Evolutionary conservation across 176 grass and related monocot species (phyloP).

Genomic region (Poa pratensis): DNA sequence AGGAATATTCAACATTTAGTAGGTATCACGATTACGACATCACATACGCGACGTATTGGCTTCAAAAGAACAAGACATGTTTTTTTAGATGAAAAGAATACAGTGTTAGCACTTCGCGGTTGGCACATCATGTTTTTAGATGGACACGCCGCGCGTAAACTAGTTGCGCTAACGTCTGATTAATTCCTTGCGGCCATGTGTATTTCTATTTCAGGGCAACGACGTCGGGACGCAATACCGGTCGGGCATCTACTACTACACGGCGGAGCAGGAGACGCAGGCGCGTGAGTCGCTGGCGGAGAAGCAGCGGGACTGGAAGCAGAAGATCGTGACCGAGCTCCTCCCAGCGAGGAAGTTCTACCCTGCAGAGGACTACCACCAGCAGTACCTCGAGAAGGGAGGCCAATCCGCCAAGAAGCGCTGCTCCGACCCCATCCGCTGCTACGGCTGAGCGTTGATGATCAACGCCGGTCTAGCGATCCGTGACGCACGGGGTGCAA

Average conservation of each 20-base stretch:
- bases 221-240: slow-evolving; percentile 94
- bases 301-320: slow-evolving; percentile 66
- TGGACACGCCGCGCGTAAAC: neutral
- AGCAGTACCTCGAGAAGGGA: slow-evolving; percentile 91
- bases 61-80: neutral
- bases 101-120: neutral
- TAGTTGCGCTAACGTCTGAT: no score
- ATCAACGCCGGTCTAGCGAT: no score
- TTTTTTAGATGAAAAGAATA: no score
- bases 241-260: slow-evolving; percentile 98
- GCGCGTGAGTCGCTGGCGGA: slow-evolving; percentile 59
- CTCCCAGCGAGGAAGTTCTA: slow-evolving; percentile 82
- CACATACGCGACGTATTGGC: no score
- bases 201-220: slow-evolving; percentile 46
- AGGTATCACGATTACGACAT: no score
- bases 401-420: slow-evolving; percentile 76
- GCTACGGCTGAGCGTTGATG: slow-evolving; percentile 68
- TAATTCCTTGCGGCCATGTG: neutral
- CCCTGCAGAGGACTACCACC: slow-evolving; percentile 82
- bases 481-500: no score
- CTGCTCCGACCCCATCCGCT: slow-evolving; percentile 88
- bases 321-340: slow-evolving; percentile 77
- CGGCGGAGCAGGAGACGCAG: slow-evolving; percentile 62
- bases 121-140: neutral
- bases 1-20: neutral